Conservation (phyloP, 2,329 filamentous ascomycete genomes). For the Penicillium sp. region DNA sequence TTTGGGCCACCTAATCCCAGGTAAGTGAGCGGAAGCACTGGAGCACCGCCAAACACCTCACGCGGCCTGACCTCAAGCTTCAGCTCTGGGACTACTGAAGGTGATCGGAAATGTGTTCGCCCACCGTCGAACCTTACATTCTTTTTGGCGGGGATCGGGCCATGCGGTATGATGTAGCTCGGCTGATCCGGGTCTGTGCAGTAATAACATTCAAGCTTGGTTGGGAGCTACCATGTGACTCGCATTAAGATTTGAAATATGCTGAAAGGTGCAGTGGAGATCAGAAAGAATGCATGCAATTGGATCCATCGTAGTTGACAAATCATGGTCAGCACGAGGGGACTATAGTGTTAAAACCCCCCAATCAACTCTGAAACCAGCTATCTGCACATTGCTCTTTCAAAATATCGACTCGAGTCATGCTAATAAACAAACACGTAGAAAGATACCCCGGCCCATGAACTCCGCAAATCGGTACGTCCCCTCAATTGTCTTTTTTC, state of each 20-base stretch:
- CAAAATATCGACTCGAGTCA: neutral
- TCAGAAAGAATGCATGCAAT: neutral
- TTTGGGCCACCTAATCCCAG: neutral
- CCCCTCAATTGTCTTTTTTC: constrained; percentile 8
- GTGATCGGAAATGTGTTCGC: constrained; percentile 9
- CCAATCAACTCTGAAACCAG: neutral
- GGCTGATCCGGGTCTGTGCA: constrained; percentile 36
- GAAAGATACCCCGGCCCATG: neutral
- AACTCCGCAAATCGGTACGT: neutral
- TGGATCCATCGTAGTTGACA: neutral
- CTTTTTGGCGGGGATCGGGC: constrained; percentile 12
- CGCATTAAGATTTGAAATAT: neutral
- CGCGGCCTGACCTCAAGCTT: neutral
- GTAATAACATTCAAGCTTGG: constrained; percentile 28
- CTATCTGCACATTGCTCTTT: neutral
- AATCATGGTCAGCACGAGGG: neutral
- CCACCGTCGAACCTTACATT: constrained; percentile 14
- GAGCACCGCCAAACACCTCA: neutral
- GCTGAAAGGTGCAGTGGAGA: neutral
- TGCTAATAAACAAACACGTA: neutral
- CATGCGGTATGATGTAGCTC: constrained; percentile 44
- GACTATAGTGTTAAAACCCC: neutral
- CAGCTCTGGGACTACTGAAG: constrained; percentile 1
- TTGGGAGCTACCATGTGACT: neutral
- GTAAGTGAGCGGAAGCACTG: neutral